Conservation (phyloP, 169 alveolate genomes). For the Eimeria falciformis region DNA sequence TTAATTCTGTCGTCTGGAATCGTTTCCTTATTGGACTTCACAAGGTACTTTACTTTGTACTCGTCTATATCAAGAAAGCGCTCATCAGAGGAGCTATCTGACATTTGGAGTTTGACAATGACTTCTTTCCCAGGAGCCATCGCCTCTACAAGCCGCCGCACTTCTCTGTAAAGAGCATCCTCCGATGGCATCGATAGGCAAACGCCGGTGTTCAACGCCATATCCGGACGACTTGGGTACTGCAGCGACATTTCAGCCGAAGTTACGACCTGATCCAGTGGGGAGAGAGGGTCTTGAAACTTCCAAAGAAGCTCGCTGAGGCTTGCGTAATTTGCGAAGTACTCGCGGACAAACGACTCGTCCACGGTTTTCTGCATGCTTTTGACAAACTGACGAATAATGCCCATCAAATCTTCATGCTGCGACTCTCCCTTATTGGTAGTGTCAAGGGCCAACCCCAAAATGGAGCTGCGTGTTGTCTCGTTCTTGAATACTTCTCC, state of each 20-base stretch:
- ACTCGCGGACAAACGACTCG: neutral
- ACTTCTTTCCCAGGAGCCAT: neutral
- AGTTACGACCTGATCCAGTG: constrained; percentile 47
- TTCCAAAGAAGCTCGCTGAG: constrained; percentile 59
- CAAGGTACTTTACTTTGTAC: neutral
- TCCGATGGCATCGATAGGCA: constrained; percentile 43
- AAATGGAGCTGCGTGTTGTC: constrained; percentile 53
- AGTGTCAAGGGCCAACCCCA: constrained; percentile 46
- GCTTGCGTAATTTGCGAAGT: neutral
- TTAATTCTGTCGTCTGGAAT: neutral
- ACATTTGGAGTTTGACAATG: neutral
- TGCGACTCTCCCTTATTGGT: constrained; percentile 53
- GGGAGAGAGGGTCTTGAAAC: constrained; percentile 47
- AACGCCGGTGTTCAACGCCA: constrained; percentile 17
- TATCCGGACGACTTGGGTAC: constrained; percentile 42
- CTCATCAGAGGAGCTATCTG: neutral
- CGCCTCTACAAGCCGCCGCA: constrained; percentile 2
- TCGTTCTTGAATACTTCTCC: constrained; percentile 37
- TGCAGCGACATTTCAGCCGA: constrained; percentile 59
- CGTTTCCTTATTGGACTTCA: neutral
- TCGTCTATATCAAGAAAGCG: neutral
- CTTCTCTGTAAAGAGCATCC: neutral
- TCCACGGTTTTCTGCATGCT: neutral
- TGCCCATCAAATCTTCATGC: neutral
- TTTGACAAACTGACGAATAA: neutral